These are phyloP conservation scores for Botrytis hyacinthi DNA, from an alignment of 2,329 filamentous ascomycete genomes.

Conservation along the genomic window DNA sequence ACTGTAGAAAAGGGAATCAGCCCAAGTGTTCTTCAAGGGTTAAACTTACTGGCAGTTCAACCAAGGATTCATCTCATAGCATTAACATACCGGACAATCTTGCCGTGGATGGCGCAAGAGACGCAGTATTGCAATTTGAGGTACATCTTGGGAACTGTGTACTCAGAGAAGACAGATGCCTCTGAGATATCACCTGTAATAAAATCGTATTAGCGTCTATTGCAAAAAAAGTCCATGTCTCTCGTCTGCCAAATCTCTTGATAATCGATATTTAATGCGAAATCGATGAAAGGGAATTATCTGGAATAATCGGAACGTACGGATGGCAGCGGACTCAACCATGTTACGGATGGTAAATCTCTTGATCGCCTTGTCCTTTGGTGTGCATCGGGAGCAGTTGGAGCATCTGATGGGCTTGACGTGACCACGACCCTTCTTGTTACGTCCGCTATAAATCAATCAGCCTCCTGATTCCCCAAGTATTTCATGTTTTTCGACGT, in stretches of 20 bases:
- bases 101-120: conserved; percentile 99
- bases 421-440: conserved; percentile 99
- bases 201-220: conserved; percentile 21
- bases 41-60: conserved; percentile 43
- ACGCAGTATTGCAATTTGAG: conserved; percentile 99
- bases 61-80: conserved; percentile 59
- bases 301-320: conserved; percentile 60
- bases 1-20: conserved; percentile 52
- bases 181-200: conserved; percentile 96
- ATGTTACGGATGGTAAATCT: conserved; percentile 99
- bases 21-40: conserved; percentile 45
- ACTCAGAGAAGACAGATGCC: conserved; percentile 98
- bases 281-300: neutral
- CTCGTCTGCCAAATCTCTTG: neutral
- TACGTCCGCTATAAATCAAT: conserved; percentile 70
- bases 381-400: conserved; percentile 70
- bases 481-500: neutral
- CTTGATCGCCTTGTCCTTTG: conserved; percentile 99
- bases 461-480: neutral
- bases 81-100: conserved; percentile 97
- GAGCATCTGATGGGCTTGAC: conserved; percentile 97
- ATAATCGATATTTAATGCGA: neutral
- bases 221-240: neutral
- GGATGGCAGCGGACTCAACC: conserved; percentile 99
- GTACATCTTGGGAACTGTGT: conserved; percentile 99